These are phyloP conservation scores for Nicotiana noctiflora DNA, from an alignment of 257 asterid species.

Conservation along the genomic window DNA sequence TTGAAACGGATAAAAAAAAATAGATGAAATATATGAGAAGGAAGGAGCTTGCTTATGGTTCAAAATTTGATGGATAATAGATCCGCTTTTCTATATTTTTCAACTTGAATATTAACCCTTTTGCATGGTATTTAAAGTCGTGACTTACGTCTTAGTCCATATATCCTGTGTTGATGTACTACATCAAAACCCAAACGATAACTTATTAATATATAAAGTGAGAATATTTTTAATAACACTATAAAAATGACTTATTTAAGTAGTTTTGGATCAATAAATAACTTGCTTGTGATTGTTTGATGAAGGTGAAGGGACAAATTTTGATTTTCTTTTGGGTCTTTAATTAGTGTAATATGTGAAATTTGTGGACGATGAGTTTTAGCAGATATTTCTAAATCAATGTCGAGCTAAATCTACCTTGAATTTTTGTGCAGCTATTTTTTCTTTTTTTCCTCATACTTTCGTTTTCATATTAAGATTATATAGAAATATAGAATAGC, in stretches of 20 bases:
- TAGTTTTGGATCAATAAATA: neutral
- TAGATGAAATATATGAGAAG: neutral
- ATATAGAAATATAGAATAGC: neutral
- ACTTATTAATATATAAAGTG: no score
- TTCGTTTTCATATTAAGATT: neutral
- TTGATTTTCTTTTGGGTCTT: neutral
- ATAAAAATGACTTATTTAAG: neutral
- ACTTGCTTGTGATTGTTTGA: neutral
- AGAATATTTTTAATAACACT: neutral
- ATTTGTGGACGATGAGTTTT: neutral
- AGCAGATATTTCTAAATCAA: neutral
- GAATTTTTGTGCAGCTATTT: neutral
- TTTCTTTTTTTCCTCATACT: neutral
- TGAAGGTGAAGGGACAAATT: neutral
- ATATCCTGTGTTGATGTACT: no score
- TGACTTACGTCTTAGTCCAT: no score
- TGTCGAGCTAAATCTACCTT: neutral
- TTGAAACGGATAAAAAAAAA: no score
- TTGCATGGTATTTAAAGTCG: no score
- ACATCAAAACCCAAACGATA: no score
- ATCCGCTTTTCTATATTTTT: no score
- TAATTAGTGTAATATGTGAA: no score
- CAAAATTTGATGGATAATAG: no score
- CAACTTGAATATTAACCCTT: no score
- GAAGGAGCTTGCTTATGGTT: neutral